A percentile compares a stretch with the other conserved stretches of the same genome.
Conservation (phyloP, 2,329 filamentous ascomycete species). For the Emydomyces testavorans region DNA sequence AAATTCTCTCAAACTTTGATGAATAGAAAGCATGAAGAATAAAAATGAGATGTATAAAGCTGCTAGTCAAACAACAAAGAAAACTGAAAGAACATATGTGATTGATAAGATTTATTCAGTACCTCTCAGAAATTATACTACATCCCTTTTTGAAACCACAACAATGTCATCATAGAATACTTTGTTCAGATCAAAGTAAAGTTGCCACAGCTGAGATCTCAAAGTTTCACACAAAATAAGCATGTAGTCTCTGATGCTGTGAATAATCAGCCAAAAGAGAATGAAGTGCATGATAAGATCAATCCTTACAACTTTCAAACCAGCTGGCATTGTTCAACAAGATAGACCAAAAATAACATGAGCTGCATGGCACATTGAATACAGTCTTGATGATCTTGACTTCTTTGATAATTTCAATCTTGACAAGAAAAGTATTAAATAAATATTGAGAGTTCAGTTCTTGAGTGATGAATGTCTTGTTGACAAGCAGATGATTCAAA, state of each 20-base stretch:
- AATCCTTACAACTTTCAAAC: background rate
- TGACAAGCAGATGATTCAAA: background rate
- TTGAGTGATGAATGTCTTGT: constrained; percentile 1
- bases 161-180: constrained; percentile 4
- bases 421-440: too few species aligned
- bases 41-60: background rate
- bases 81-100: constrained; percentile 1
- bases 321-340: constrained; percentile 1
- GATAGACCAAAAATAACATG: background rate
- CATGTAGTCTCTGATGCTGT: constrained; percentile 3
- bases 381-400: background rate
- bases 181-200: background rate
- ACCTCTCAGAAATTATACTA: background rate
- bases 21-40: too few species aligned
- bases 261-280: constrained; percentile 4
- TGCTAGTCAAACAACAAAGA: background rate
- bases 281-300: background rate
- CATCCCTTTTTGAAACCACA: background rate
- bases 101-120: background rate
- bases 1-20: too few species aligned
- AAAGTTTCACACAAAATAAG: background rate
- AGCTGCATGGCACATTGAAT: background rate
- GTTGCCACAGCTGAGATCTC: background rate
- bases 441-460: background rate
- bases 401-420: constrained; percentile 1